phyloP scores from a whole-genome alignment of 257 asterid genomes.

The Sherardia arvensis region DNA sequence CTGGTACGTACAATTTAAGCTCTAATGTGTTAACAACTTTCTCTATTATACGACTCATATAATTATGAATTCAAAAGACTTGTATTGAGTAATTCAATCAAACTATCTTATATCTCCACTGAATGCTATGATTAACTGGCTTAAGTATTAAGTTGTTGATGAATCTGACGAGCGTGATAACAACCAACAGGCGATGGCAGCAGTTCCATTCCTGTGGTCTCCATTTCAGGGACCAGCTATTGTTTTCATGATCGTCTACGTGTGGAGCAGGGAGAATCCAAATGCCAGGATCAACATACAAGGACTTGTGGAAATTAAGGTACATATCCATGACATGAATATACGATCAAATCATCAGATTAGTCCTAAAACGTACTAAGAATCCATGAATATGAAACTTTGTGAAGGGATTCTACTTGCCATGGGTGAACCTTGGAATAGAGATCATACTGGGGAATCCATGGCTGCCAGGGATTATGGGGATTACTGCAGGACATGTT shows the following conservation, averaged over 20 bases:
- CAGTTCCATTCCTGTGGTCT: slow-evolving; percentile 36
- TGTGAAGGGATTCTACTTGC: slow-evolving; percentile 40
- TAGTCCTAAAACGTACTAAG: neutral
- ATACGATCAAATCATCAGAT: neutral
- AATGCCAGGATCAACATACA: slow-evolving; percentile 40
- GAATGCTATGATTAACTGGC: neutral
- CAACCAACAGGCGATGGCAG: slow-evolving; percentile 24
- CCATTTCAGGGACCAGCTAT: slow-evolving; percentile 37
- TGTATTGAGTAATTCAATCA: too few species aligned
- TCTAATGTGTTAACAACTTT: neutral
- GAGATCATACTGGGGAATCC: slow-evolving; percentile 46
- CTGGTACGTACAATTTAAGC: slow-evolving; percentile 22
- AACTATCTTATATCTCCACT: neutral
- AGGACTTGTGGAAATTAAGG: slow-evolving; percentile 42
- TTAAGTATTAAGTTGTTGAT: neutral
- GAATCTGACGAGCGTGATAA: neutral
- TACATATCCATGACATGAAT: neutral
- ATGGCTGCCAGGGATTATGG: slow-evolving; percentile 25
- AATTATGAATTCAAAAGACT: neutral
- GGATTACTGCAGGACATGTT: slow-evolving; percentile 42
- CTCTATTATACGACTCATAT: neutral
- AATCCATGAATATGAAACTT: neutral
- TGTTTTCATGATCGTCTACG: slow-evolving; percentile 32
- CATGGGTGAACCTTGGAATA: slow-evolving; percentile 32
- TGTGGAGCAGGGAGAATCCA: slow-evolving; percentile 50